Evolutionary conservation across 1,139 yeast genomes (phyloP), one percentile per base, ranked within the genome.

Genomic region (Debaryomyces psychrophilus): DNA sequence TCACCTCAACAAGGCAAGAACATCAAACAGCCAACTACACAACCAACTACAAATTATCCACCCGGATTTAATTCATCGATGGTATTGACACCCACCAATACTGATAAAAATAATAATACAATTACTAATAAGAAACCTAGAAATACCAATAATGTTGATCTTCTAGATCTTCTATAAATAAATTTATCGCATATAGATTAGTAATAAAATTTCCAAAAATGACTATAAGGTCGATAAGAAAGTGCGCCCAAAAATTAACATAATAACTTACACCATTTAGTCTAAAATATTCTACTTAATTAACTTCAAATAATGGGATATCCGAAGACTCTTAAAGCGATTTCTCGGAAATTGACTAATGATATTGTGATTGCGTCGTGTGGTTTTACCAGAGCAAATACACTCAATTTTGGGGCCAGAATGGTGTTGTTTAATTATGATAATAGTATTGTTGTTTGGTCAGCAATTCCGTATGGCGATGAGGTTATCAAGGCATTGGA

Each of bases 381-480:
- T 8, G 68, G 76, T 1, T 82, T 82, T 66, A 63, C 69, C 8
- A 58, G 78, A 44, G 56, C 63, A 8, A 62, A 68, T 46, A 62
- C 59, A 38, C 50, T 82, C 45, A 74, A 78, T 46, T 76, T 84
- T 51, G 92, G 90, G 22, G 84, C 79, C 14, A 69, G 90, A 49
- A 76, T 81, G 79, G 79, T 87, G 0, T 63, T 82, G 7, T 60
- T 74, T 48, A 65, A 76, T 42, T 58, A 67, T 46, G 60, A 71
- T 31, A 61, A 64, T 42, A 61, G 67, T 40, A 65, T 82, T 18
- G 63, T 81, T 8, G 77, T 85, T 7, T 81, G 83, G 77, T 77
- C 84, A 2, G 83, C 89, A 1, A 71, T 84, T 41, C 90, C 90
- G 1, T 79, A 73, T 55, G 80, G 82, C 1, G 68, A 71, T 5